Evolutionary conservation across 192 early-diverging fungal genomes (phyloP).

Genomic region (Physocladia obscura): DNA sequence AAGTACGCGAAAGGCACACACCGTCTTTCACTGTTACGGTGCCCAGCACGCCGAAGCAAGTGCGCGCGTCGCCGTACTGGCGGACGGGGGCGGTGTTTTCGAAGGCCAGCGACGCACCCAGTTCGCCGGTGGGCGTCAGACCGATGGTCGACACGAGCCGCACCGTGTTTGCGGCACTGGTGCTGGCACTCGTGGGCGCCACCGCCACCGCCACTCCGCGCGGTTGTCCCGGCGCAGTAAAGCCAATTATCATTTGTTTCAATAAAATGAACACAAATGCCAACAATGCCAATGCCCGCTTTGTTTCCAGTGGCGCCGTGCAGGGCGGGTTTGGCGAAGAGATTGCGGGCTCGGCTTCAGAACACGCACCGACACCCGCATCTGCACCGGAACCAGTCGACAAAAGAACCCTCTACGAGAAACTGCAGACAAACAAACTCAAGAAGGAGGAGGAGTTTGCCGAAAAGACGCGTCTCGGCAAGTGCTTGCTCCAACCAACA

Average conservation of each 20-base stretch:
- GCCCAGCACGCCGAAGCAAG: not conserved
- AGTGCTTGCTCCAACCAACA: not conserved
- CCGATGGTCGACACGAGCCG: too few relatives aligned
- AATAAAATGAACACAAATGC: too few relatives aligned
- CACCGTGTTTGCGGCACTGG: too few relatives aligned
- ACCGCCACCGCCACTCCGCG: too few relatives aligned
- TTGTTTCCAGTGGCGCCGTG: not conserved
- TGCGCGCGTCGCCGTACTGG: not conserved
- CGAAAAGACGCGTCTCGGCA: conserved; percentile 18
- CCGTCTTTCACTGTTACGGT: not conserved
- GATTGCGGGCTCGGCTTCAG: not conserved
- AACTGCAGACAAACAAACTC: conserved; percentile 8
- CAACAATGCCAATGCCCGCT: too few relatives aligned
- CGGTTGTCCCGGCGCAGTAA: too few relatives aligned
- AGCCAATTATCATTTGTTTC: too few relatives aligned
- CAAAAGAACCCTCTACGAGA: conserved; percentile 20
- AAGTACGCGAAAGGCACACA: not conserved
- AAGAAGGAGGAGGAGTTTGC: conserved; percentile 29
- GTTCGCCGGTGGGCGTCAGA: not conserved
- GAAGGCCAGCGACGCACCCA: conserved; percentile 3
- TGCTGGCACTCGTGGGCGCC: too few relatives aligned
- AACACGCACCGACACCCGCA: not conserved
- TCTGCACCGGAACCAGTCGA: not conserved
- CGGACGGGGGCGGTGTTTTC: not conserved
- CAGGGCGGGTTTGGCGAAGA: too few relatives aligned